Conservation (phyloP, 345 rosid genomes). For the Pistacia vera region DNA sequence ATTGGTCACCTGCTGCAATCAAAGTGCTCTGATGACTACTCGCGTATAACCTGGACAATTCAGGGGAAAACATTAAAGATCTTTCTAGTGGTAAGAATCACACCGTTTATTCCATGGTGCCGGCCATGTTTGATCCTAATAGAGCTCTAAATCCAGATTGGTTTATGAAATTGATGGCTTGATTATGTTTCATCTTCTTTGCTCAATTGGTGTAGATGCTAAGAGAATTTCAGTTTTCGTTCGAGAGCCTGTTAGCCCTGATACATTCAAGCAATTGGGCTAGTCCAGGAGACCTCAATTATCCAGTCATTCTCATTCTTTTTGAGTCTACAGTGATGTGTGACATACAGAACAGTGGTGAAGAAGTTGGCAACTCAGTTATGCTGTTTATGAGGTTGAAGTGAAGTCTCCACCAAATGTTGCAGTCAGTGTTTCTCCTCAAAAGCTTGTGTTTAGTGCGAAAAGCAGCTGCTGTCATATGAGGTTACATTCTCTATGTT, state of each 20-base stretch:
- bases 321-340: conserved; percentile 40
- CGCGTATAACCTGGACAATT: conserved; percentile 68
- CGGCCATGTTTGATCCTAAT: conserved; percentile 89
- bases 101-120: conserved; percentile 76
- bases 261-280: conserved; percentile 31
- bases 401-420: conserved; percentile 62
- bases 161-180: conserved; percentile 59
- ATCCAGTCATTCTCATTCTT: conserved; percentile 71
- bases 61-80: conserved; percentile 65
- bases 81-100: conserved; percentile 68
- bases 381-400: conserved; percentile 59
- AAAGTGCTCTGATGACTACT: conserved; percentile 76
- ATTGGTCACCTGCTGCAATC: conserved; percentile 75
- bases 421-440: conserved; percentile 58
- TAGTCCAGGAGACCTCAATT: conserved; percentile 68
- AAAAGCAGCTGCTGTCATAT: conserved; percentile 45
- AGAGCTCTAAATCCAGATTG: conserved; percentile 72
- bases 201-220: conserved; percentile 73
- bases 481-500: conserved; percentile 58
- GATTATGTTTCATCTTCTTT: conserved; percentile 74
- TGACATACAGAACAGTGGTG: conserved; percentile 57
- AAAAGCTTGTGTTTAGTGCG: conserved; percentile 64
- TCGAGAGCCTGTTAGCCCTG: conserved; percentile 41
- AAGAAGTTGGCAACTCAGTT: conserved; percentile 62
- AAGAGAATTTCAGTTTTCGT: conserved; percentile 57